Base-by-base conservation (phyloP, 768 basidiomycete species). In the Boletus fagicola region DNA sequence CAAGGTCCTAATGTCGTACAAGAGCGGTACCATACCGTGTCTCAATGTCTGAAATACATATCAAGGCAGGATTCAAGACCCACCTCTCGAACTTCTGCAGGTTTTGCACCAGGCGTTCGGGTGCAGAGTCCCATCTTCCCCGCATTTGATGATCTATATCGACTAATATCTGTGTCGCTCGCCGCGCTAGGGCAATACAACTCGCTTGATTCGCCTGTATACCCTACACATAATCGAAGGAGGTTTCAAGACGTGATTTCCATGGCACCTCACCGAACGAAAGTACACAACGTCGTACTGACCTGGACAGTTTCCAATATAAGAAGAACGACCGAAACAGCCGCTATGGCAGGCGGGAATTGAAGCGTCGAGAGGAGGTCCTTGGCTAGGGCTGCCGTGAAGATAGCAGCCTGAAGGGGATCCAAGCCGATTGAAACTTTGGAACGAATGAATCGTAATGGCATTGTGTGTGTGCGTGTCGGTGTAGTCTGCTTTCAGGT, bases 231-330 rank as follows among this genome's bases (percentile, higher is more conserved):
- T 16, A 10, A n/a, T 48, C 5, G 44, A 61, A 48, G 13, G 20
- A 22, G 12, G 22, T n/a, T 47, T 39, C 40, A 1, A 49, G 16
- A 36, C 7, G 40, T 1, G n/a, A 9, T 18, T 54, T 12, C 8
- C 22, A 26, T 15, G 28, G 5, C 18, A 43, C 40, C 0, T 20
- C 5, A 22, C 9, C 13, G 8, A 43, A 53, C 35, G n/a, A 49
- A 3, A 31, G 24, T 20, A 13, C 10, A 6, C 4, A 9, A 50
- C 1, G 5, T 3, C 31, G 22, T 11, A 46, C 70, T 62, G 45
- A 78, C 80, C 71, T 81, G 77, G 22, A 80, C 66, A 0, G 77
- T 79, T 59, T 80, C 68, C 50, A 81, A 68, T 16, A 82, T 77
- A 12, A 76, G 67, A 22, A 80, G 66, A 16, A 81, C 61, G 5